A percentile compares a stretch with the other conserved stretches of the same genome.
Evolutionary conservation across 208 protist genomes (phyloP).

Genomic region (Trypanosoma scelopori): DNA sequence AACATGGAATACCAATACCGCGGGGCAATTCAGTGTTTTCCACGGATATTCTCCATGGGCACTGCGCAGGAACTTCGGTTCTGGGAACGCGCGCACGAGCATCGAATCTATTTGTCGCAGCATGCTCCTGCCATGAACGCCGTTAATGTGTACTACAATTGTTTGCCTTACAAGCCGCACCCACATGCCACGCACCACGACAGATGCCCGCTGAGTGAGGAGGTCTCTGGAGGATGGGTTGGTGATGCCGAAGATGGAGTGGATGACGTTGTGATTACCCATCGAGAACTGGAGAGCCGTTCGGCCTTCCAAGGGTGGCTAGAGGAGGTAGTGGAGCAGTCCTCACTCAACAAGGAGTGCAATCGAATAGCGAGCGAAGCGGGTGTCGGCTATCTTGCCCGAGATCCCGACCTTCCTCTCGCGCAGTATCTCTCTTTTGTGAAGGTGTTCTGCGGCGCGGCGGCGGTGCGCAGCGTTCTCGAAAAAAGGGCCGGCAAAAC

Average conservation of each 20-base stretch:
- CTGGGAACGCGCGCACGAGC: conserved; percentile 52
- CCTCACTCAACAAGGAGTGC: conserved; percentile 58
- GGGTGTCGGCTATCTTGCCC: conserved; percentile 69
- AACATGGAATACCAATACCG: conserved; percentile 57
- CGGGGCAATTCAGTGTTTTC: conserved; percentile 64
- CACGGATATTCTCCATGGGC: conserved; percentile 74
- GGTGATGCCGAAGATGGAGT: conserved; percentile 40
- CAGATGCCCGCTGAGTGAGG: conserved; percentile 10
- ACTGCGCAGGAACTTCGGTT: conserved; percentile 47
- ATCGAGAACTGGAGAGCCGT: conserved; percentile 35
- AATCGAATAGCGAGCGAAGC: conserved; percentile 42
- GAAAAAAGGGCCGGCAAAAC: conserved; percentile 17
- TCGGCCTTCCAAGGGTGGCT: conserved; percentile 61
- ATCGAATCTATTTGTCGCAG: conserved; percentile 64
- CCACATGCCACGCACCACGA: conserved; percentile 16
- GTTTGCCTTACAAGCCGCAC: conserved; percentile 50
- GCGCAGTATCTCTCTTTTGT: conserved; percentile 77
- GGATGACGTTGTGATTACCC: conserved; percentile 64
- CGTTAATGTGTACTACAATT: conserved; percentile 79
- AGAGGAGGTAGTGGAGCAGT: conserved; percentile 81
- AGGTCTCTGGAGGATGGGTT: conserved; percentile 53
- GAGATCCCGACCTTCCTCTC: conserved; percentile 68
- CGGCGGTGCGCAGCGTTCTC: conserved; percentile 54
- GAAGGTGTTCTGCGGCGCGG: conserved; percentile 52
- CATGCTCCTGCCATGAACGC: conserved; percentile 62